Percentiles rank a stretch among this genome's conserved stretches.
phyloP scores from a whole-genome alignment of 768 basidiomycete species.

The Lentinula boryana region DNA sequence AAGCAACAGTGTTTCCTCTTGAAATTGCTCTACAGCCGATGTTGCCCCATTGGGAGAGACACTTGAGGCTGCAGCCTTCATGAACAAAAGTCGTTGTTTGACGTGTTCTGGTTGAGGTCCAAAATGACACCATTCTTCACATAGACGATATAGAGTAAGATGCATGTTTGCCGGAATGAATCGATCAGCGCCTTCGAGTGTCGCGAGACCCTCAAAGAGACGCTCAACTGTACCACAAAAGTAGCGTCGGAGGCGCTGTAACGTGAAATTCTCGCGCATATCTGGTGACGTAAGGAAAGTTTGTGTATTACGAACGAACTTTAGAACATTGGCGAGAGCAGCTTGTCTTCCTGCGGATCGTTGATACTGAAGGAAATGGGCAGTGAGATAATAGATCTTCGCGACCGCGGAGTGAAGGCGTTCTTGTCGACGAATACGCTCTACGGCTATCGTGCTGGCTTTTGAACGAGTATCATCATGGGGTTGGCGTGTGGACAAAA shows the following conservation, averaged over 20 bases:
- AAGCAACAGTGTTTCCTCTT: constrained; percentile 63
- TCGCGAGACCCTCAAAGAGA: constrained; percentile 70
- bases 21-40: constrained; percentile 52
- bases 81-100: constrained; percentile 61
- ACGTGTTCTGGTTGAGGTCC: constrained; percentile 70
- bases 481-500: constrained; percentile 48
- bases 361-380: constrained; percentile 67
- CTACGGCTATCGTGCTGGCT: constrained; percentile 35
- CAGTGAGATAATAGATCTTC: constrained; percentile 83
- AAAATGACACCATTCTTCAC: constrained; percentile 91
- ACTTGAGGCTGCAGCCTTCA: constrained; percentile 61
- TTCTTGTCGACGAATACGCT: constrained; percentile 65
- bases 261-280: constrained; percentile 66
- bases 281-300: constrained; percentile 67
- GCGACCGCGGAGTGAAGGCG: constrained; percentile 83
- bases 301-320: constrained; percentile 82
- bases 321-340: constrained; percentile 72
- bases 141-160: constrained; percentile 74
- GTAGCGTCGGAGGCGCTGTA: constrained; percentile 81
- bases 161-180: constrained; percentile 74
- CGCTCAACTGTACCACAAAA: constrained; percentile 89
- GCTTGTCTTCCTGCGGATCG: constrained; percentile 63
- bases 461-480: constrained; percentile 58
- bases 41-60: constrained; percentile 48
- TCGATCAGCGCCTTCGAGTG: constrained; percentile 67